Percentiles rank a stretch among this genome's conserved stretches.
Conservation (phyloP, 306 rosid species). For the Glycine soja region DNA sequence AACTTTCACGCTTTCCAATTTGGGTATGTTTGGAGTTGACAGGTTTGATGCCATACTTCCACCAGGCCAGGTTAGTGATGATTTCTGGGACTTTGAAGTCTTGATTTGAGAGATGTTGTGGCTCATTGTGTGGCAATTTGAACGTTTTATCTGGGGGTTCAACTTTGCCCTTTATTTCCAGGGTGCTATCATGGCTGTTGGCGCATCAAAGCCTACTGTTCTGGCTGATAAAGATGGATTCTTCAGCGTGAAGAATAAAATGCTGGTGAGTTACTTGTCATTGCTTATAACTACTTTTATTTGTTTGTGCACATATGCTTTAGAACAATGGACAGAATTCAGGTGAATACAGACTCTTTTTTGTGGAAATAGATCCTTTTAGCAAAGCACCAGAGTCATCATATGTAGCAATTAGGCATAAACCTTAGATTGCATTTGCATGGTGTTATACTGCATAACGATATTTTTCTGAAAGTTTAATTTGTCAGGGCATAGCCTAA, state of each 20-base stretch:
- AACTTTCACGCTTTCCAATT: slow-evolving; percentile 86
- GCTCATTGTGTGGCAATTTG: not conserved
- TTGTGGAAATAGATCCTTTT: not conserved
- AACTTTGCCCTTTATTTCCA: slow-evolving; percentile 44
- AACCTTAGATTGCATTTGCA: not conserved
- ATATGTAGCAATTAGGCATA: not conserved
- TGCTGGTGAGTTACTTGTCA: slow-evolving; percentile 64
- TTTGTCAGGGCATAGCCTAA: not conserved
- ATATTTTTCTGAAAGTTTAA: not conserved
- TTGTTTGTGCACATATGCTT: not conserved
- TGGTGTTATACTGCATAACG: no score
- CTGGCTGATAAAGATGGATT: slow-evolving; percentile 70
- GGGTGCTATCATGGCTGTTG: slow-evolving; percentile 97
- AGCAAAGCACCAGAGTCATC: not conserved
- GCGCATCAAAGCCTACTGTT: slow-evolving; percentile 82
- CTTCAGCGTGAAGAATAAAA: slow-evolving; percentile 76
- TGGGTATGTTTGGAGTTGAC: slow-evolving; percentile 93
- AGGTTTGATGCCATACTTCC: slow-evolving; percentile 93
- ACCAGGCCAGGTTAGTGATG: slow-evolving; percentile 77
- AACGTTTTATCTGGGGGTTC: slow-evolving; percentile 20
- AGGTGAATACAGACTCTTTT: not conserved
- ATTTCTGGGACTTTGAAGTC: not conserved
- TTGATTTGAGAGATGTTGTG: not conserved
- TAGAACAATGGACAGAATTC: not conserved
- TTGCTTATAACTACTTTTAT: not conserved